Evolutionary conservation across 257 asterid species (phyloP).

Genomic region (Solanum habrochaites): DNA sequence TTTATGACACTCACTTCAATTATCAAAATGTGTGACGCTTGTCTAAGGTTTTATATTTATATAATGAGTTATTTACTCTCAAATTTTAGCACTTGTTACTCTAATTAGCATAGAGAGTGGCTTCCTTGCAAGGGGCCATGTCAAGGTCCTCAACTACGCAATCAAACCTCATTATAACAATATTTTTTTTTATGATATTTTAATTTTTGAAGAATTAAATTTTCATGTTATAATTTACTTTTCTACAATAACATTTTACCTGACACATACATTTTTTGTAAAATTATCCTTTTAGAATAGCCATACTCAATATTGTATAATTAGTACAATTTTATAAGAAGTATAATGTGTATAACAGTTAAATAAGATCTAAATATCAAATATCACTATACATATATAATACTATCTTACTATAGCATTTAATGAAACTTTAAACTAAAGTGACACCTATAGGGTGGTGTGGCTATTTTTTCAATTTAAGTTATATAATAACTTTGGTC

Average conservation of each 20-base stretch:
- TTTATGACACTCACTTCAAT: not conserved
- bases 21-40: not conserved
- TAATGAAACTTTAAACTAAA: no score
- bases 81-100: not conserved
- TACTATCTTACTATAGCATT: no score
- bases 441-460: no score
- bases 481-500: not conserved
- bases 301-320: not conserved
- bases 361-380: not conserved
- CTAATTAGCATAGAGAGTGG: not conserved
- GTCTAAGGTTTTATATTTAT: not conserved
- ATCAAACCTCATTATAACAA: not conserved
- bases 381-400: not conserved
- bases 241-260: not conserved
- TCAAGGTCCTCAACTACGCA: not conserved
- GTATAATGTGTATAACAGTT: no score
- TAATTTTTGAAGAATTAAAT: no score
- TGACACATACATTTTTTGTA: not conserved
- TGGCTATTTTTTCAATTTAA: not conserved
- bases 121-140: not conserved
- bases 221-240: no score
- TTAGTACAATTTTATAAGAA: no score
- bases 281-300: not conserved
- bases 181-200: fast-evolving
- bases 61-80: not conserved